Evolutionary conservation across 2,329 filamentous ascomycete genomes (phyloP), one percentile per base, ranked within the genome.

Genomic region (Scytalidium lignicola): DNA sequence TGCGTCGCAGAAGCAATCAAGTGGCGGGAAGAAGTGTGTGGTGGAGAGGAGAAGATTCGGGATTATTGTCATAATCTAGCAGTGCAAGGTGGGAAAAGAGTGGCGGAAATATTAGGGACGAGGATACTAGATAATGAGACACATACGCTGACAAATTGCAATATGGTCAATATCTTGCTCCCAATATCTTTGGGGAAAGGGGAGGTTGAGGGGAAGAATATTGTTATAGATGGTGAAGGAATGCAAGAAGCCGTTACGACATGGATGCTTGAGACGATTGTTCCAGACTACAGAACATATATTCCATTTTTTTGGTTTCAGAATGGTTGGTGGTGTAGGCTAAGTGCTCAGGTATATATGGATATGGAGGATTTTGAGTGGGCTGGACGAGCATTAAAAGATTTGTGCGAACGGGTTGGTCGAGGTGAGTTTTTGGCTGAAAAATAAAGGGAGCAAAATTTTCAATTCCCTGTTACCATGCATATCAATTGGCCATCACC

Each of bases 301-400:
- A 68, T 93, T 46, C 74, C 83, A 1, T 62, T 87, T 2, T 81
- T 82, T 50, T 66, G 75, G 9, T 82, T 90, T 56, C 74, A 69
- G 0, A 77, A 76, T 0, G 74, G 74, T 47, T 78, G 84, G 64
- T 96, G 86, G 86, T 73, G 77, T 0, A 73, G 92, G 43, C 61
- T 95, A 43, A 90, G 86, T 62, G 88, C 80, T 12, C 90, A 96
- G 73, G 78, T 93, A 0, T 97, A 92, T 63, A 68, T 96, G 17
- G 88, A 88, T 21, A 64, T 85, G 55, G 74, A 74, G 12, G 90
- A 96, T 66, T 96, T 93, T 62, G 79, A 85, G 63, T 88, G 80
- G 78, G 76, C 78, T 3, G 88, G 75, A 0, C 62, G 55, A n/a
- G 51, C 40, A 5, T 41, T 65, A 40, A 63, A 64, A 42, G 69